Evolutionary conservation across 2,329 filamentous ascomycete genomes (phyloP), one percentile per base, ranked within the genome.

Genomic region (Claviceps sp.): DNA sequence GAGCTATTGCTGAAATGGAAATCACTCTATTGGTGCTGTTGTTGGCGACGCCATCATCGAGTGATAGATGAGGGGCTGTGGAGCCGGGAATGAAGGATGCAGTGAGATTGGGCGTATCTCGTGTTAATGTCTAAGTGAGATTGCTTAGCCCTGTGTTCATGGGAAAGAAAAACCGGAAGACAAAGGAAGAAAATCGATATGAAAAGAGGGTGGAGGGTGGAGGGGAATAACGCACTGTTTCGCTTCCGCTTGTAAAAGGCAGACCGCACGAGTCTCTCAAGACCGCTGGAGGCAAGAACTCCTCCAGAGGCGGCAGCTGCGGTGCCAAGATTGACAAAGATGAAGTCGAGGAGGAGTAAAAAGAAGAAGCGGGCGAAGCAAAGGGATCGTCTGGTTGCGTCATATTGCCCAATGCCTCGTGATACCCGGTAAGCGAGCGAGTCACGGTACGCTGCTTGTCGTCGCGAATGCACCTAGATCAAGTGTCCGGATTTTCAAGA

Each of bases 1-100:
- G 67, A 1, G 67, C 70, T 2, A 60, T 61, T 45, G 69, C 67
- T 1, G 67, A 69, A 5, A 59, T 57, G 30, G 30, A 34, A 4
- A 34, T 34, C 9, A 11, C 30, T 34, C 30, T 34, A 3, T 11
- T 34, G 3, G 30, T 34, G 30, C 30, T 34, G 30, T 11, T 34
- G 3, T 34, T 34, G 52, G 60, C 65, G 26, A 62, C 62, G 4
- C 64, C 60, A 18, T 65, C 65, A 13, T 50, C 34, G 1, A 41
- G 9, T 6, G 38, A 53, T 5, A 44, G 5, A 7, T 43, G 40
- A 3, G 48, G 34, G n/a, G 48, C 37, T 24, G 38, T 57, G 1
- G 66, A 68, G 5, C 60, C 57, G 1, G 66, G 65, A 1, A 64
- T 65, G 30, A 62, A 63, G 2, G 58, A 58, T 11, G 63, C 65